Evolutionary conservation across 2,329 filamentous ascomycete species (phyloP).

Genomic region (Pseudopyricularia cyperi): DNA sequence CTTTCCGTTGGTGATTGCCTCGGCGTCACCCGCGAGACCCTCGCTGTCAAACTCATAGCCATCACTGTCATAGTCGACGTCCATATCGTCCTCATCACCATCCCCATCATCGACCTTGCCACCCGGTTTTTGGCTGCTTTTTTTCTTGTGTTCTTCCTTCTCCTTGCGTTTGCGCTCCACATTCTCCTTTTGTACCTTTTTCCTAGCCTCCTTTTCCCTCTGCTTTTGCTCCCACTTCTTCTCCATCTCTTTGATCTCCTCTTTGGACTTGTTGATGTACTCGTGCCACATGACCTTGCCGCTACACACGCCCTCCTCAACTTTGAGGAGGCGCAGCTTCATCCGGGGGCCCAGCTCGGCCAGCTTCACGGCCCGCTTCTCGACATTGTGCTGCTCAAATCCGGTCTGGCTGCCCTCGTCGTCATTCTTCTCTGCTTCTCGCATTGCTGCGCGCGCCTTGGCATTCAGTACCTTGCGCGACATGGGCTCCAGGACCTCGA

Average conservation of each 20-base stretch:
- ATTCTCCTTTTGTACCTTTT: conserved; percentile 76
- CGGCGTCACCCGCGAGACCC: conserved; percentile 34
- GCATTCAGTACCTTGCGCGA: conserved; percentile 46
- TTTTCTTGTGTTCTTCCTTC: conserved; percentile 77
- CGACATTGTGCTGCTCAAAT: conserved; percentile 42
- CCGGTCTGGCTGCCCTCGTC: conserved; percentile 22
- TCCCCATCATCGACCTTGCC: conserved; percentile 26
- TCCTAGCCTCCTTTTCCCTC: conserved; percentile 65
- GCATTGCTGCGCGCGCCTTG: conserved; percentile 34
- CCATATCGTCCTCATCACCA: conserved; percentile 24
- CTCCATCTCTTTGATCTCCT: conserved; percentile 68
- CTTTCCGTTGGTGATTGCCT: conserved; percentile 32
- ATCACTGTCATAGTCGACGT: conserved; percentile 22
- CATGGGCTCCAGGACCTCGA: conserved; percentile 63
- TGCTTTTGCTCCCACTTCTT: conserved; percentile 67
- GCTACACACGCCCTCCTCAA: conserved; percentile 82
- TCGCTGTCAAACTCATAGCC: conserved; percentile 37
- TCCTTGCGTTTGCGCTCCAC: conserved; percentile 76
- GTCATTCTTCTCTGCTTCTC: conserved; percentile 26
- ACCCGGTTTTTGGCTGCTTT: conserved; percentile 33
- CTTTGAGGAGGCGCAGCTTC: conserved; percentile 81
- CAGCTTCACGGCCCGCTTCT: conserved; percentile 80
- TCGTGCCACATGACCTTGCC: conserved; percentile 98
- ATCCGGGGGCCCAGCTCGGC: conserved; percentile 86
- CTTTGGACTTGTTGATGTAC: conserved; percentile 71